Base-by-base conservation (phyloP, 495 filamentous ascomycete genomes). In the Aspergillus nanangensis region DNA sequence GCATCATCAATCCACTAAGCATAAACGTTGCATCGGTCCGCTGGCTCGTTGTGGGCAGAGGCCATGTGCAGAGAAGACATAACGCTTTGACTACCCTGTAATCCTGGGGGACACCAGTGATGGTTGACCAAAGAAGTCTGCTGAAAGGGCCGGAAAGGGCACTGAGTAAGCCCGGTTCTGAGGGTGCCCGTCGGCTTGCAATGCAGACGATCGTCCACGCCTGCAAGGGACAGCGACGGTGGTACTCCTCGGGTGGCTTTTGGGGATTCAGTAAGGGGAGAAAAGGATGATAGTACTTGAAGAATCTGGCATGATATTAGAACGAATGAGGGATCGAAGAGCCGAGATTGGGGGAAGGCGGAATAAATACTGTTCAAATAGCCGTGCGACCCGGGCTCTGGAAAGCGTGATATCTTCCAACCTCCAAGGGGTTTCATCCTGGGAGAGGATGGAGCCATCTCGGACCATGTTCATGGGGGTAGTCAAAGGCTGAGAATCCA, bases 11-110 rank as follows among this genome's bases (percentile, higher is more conserved):
- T 8, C 90, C 91, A 52, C 86, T 82, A 10, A 95, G 73, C 69
- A 94, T 95, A 55, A 94, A 91, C 0, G 90, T 95, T 3, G 88
- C 86, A 63, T 96, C 91, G 4, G 80, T 81, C 11, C 86, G 83
- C 18, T 90, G 92, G 15, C 85, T 92, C 42, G 84, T 91, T 5
- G 85, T 90, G 1, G 90, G 90, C 9, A 95, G 68, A 14, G 91
- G 91, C 91, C 91, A 96, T 13, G 87, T 88, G 66, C 91, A 96
- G 38, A 96, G 70, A 17, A 96, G 65, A 65, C 88, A 94, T 33
- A 96, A 72, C 2, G 90, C 90, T 67, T 95, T 94, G 52, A 95
- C 88, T 17, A 94, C 84, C 51, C 83, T 84, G 56, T 95, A 90
- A 52, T 80, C 90, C 42, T 89, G 87, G 7, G 89, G 89, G 5